Evolutionary conservation across 2,329 filamentous ascomycete genomes (phyloP), one percentile per base, ranked within the genome.

Genomic region (Didymella exigua): DNA sequence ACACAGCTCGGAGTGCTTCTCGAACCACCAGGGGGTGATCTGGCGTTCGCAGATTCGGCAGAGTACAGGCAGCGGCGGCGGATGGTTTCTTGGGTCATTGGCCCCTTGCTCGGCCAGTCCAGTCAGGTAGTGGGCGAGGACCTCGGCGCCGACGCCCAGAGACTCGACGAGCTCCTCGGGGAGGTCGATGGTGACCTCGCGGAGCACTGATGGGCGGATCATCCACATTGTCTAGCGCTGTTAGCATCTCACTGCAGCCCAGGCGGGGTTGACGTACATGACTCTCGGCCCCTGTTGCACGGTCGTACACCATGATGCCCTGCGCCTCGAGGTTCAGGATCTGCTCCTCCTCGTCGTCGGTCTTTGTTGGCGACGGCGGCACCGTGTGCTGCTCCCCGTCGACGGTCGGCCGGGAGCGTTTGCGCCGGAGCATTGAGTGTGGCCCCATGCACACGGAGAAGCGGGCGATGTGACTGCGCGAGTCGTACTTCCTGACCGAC

Each of bases 11-110:
- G 93, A 96, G 73, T 99, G 95, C 75, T 98, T 99, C 77, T 99
- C 95, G 66, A 99, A 99, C 96, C 95, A 99, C 95, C 95, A 99
- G 0, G 93, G 92, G 4, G 91, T 91, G 57, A 99, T 98, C 59
- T 97, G 91, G 49, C 95, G 90, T 73, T 99, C 95, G 75, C 95
- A 99, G 50, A 99, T 98, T 47, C 95, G 91, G 75, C 95, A 99
- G 14, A 99, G 84, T 4, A 98, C 89, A 0, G 92, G 91, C 10
- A 87, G 81, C 0, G 93, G 92, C 2, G 91, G 91, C 9, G 91
- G 87, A 71, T 93, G 88, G 67, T 88, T 86, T 44, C 85, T 84
- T 18, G 89, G 87, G 67, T 87, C 91, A 34, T 89, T 89, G 24
- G 88, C 82, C 44, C 90, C 91, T 34, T 87, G 86, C 72, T 99